These are phyloP conservation scores for Aaosphaeria arxii DNA, from an alignment of 2,329 filamentous ascomycete species.

Conservation along the genomic window DNA sequence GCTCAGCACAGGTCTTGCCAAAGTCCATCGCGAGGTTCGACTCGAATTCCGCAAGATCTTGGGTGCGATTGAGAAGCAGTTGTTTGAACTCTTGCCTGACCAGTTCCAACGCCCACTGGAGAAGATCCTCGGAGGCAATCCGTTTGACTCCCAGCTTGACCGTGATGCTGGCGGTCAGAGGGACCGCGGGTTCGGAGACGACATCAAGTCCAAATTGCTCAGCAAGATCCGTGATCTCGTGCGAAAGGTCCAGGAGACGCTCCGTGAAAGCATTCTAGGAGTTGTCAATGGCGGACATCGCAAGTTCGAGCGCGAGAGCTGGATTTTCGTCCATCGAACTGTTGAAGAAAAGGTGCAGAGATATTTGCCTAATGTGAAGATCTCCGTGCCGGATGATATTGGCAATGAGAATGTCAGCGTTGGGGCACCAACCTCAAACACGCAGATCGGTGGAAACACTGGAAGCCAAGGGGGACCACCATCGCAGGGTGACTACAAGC, in stretches of 20 bases:
- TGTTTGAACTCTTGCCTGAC: slow-evolving; percentile 26
- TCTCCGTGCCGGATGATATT: slow-evolving; percentile 26
- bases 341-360: slow-evolving; percentile 28
- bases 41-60: slow-evolving; percentile 27
- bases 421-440: slow-evolving; percentile 13
- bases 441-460: slow-evolving; percentile 4
- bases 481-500: no score
- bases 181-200: slow-evolving; percentile 25
- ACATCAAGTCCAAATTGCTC: slow-evolving; percentile 25
- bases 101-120: slow-evolving; percentile 26
- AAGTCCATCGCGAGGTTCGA: slow-evolving; percentile 27
- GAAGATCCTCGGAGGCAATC: slow-evolving; percentile 27
- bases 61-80: slow-evolving; percentile 25
- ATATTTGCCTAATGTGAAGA: slow-evolving; percentile 28
- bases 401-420: slow-evolving; percentile 29
- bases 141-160: slow-evolving; percentile 27
- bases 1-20: slow-evolving; percentile 26
- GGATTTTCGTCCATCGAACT: slow-evolving; percentile 28
- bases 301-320: slow-evolving; percentile 27
- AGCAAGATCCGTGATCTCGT: slow-evolving; percentile 23
- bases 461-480: background rate
- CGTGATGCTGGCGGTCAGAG: slow-evolving; percentile 17
- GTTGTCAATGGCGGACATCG: slow-evolving; percentile 30
- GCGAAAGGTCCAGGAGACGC: slow-evolving; percentile 25
- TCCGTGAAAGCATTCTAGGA: slow-evolving; percentile 25